Evolutionary conservation across 148 eudicot species (phyloP).

Genomic region (Talinum fruticosum): DNA sequence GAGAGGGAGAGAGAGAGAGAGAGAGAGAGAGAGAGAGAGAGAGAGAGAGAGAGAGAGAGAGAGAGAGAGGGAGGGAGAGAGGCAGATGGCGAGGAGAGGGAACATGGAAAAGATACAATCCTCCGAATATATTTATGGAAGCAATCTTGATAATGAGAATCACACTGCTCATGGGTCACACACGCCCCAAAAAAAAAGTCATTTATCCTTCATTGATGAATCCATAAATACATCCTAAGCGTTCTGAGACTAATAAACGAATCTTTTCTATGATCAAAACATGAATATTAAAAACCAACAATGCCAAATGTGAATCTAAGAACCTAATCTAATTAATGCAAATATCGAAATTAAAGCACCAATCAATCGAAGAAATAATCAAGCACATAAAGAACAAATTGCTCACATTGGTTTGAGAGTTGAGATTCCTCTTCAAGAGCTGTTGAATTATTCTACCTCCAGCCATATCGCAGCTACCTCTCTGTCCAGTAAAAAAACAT

Average conservation of each 20-base stretch:
- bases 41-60: no score
- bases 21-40: no score
- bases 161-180: not conserved
- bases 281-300: not conserved
- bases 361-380: not conserved
- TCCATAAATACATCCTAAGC: not conserved
- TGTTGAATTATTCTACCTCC: slow-evolving; percentile 63
- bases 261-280: not conserved
- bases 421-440: slow-evolving; percentile 50
- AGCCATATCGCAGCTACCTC: slow-evolving; percentile 45
- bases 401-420: slow-evolving; percentile 47
- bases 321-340: not conserved
- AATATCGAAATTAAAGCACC: not conserved
- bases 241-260: not conserved
- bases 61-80: no score
- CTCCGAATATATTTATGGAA: not conserved
- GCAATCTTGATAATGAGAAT: not conserved
- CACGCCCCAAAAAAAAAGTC: slow-evolving; percentile 2
- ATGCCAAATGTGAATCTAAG: not conserved
- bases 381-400: not conserved
- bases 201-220: not conserved
- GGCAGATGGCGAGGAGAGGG: no score
- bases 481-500: slow-evolving; percentile 9
- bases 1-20: no score
- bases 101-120: not conserved